A percentile compares a stretch with the other conserved stretches of the same genome.
phyloP scores from a whole-genome alignment of 2,329 filamentous ascomycete species.

The Xylariaceae sp. region DNA sequence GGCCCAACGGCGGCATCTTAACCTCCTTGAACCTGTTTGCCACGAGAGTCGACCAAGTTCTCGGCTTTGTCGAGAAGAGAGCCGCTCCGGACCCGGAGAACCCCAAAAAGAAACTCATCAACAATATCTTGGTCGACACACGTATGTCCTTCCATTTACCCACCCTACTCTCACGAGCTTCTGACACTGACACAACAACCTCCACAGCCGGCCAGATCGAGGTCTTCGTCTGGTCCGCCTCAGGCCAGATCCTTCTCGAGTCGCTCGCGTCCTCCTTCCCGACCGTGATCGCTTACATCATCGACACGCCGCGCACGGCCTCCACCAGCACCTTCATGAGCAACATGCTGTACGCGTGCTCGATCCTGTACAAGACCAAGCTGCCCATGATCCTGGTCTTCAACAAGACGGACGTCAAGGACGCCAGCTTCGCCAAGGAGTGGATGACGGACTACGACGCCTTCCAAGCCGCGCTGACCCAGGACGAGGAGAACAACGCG shows the following conservation, averaged over 20 bases:
- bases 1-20: constrained; percentile 93
- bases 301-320: constrained; percentile 89
- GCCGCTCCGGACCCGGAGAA: constrained; percentile 59
- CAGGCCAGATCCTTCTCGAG: constrained; percentile 88
- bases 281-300: constrained; percentile 94
- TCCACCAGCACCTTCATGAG: constrained; percentile 98
- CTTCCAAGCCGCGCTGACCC: constrained; percentile 79
- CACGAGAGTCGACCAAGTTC: constrained; percentile 95
- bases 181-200: neutral
- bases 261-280: constrained; percentile 91
- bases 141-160: constrained; percentile 34
- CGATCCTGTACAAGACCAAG: constrained; percentile 97
- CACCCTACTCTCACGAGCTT: neutral
- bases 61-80: constrained; percentile 85
- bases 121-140: constrained; percentile 89
- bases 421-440: constrained; percentile 86
- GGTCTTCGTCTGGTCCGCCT: constrained; percentile 97
- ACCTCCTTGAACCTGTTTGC: constrained; percentile 95
- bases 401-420: constrained; percentile 97
- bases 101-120: constrained; percentile 59
- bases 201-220: constrained; percentile 79
- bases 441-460: constrained; percentile 99
- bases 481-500: constrained; percentile 73
- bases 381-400: constrained; percentile 98
- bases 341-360: constrained; percentile 99